Evolutionary conservation across 2,329 filamentous ascomycete species (phyloP), one percentile per base, ranked within the genome.

Genomic region (Aspergillus fumigatiaffinis): DNA sequence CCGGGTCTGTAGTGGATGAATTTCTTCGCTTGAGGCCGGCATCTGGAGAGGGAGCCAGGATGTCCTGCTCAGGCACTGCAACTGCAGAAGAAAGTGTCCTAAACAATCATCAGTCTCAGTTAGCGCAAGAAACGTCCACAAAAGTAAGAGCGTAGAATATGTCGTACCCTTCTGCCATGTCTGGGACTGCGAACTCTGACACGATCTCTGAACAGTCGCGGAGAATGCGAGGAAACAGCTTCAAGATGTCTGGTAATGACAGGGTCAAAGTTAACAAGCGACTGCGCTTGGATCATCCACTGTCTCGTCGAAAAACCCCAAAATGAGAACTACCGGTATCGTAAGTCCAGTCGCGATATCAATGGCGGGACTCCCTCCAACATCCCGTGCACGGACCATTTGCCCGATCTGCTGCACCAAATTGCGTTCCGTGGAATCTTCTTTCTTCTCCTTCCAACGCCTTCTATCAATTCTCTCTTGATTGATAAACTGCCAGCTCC

Each of bases 41-140:
- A 60, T 69, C 69, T 52, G 71, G 73, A 55, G 74, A 66, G 56
- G 66, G 48, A 53, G 52, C 50, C 53, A 63, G 8, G 17, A 55
- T 59, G 10, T 70, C 67, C 53, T 74, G 65, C 10, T 82, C 80
- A 35, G 82, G 82, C 20, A 84, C 64, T 41, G 82, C 76, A 56
- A 84, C 82, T 53, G 80, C 81, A 14, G 82, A 84, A 35, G 80
- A 80, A 64, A 84, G 79, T 53, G 64, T 65, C 44, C 69, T 71
- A 51, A 47, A 3, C 5, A 49, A 44, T 35, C 38, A 29, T n/a
- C 4, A 44, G 21, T 17, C 17, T 35, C 29, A 2, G 10, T 48
- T 20, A 50, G 26, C 23, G 32, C 60, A 44, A 63, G 57, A 49
- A 20, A 21, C n/a, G 29, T 44, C 20, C 20, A 26, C 47, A 48